Evolutionary conservation across 352 stramenopile species (phyloP).

Genomic region (Plasmopara muralis): DNA sequence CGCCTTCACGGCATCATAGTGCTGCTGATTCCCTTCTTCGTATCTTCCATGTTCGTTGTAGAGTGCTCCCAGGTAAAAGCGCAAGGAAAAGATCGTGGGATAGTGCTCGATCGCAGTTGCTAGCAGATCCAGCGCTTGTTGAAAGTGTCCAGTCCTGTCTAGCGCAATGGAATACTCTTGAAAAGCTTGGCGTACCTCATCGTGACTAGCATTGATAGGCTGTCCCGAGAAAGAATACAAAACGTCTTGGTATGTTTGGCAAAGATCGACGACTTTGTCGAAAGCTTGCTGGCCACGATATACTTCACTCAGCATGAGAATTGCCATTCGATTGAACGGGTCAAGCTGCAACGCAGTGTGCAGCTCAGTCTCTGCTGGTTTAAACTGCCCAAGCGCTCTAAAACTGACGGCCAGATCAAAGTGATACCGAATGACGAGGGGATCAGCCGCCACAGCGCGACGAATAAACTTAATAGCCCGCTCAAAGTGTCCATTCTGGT

Average conservation of each 20-base stretch:
- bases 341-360: slow-evolving; percentile 13
- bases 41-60: slow-evolving; percentile 26
- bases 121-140: slow-evolving; percentile 35
- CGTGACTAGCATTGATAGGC: background rate
- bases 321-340: slow-evolving; percentile 11
- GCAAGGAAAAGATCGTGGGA: slow-evolving; percentile 29
- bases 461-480: slow-evolving; percentile 18
- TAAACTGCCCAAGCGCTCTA: slow-evolving; percentile 6
- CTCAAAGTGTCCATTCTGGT: slow-evolving; percentile 14
- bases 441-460: slow-evolving; percentile 13
- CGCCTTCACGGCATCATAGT: slow-evolving; percentile 27
- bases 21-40: slow-evolving; percentile 20
- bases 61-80: slow-evolving; percentile 54
- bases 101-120: slow-evolving; percentile 16
- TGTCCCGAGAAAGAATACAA: slow-evolving; percentile 5
- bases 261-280: slow-evolving; percentile 25
- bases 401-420: slow-evolving; percentile 24
- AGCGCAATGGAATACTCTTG: slow-evolving; percentile 42
- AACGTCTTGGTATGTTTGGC: slow-evolving; percentile 15
- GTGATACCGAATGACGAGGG: slow-evolving; percentile 28
- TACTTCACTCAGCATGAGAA: slow-evolving; percentile 15
- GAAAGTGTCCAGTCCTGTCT: slow-evolving; percentile 7
- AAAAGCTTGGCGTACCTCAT: slow-evolving; percentile 29
- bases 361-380: slow-evolving; percentile 19
- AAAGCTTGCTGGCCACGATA: slow-evolving; percentile 16